Percentiles rank a stretch among this genome's conserved stretches.
Conservation (phyloP, 108 stramenopile species). For the Nannochloropsis gaditana region DNA sequence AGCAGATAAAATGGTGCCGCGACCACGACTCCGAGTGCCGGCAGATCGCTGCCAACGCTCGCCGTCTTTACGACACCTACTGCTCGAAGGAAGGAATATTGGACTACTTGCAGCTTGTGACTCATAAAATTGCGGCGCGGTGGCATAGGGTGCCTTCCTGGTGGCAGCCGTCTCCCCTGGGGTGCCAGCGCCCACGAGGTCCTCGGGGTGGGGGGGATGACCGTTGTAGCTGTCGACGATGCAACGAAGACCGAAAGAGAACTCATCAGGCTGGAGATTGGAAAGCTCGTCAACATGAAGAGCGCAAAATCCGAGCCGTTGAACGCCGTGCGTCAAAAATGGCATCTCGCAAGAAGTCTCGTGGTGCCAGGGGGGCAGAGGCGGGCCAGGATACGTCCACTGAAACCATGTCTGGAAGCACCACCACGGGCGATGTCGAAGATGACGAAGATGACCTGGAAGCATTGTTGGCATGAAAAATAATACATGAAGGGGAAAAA, state of each 20-base stretch:
- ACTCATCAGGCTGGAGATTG: neutral
- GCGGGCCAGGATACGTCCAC: neutral
- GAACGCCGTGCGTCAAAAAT: neutral
- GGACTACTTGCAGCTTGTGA: conserved; percentile 88
- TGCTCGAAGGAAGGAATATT: conserved; percentile 65
- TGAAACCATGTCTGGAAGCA: too few relatives aligned
- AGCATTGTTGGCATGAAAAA: too few relatives aligned
- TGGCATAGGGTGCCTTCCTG: conserved; percentile 7
- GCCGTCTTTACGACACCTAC: conserved; percentile 45
- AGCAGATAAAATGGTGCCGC: conserved; percentile 93
- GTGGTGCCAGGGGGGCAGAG: neutral
- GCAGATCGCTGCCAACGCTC: conserved; percentile 59
- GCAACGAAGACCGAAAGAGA: neutral
- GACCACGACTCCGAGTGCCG: conserved; percentile 87
- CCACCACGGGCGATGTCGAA: neutral
- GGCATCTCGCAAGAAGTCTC: neutral
- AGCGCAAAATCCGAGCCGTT: neutral
- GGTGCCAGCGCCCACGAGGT: conserved; percentile 6
- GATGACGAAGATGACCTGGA: neutral
- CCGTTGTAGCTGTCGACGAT: conserved; percentile 19
- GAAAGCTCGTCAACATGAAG: neutral
- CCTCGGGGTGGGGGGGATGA: neutral
- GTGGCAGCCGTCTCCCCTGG: conserved; percentile 13
- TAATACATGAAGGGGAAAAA: too few relatives aligned
- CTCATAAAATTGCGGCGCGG: conserved; percentile 60